A percentile compares a stretch with the other conserved stretches of the same genome.
These are phyloP conservation scores for Aspergillus tubingensis DNA, from an alignment of 2,329 filamentous ascomycete genomes.

Conservation along the genomic window DNA sequence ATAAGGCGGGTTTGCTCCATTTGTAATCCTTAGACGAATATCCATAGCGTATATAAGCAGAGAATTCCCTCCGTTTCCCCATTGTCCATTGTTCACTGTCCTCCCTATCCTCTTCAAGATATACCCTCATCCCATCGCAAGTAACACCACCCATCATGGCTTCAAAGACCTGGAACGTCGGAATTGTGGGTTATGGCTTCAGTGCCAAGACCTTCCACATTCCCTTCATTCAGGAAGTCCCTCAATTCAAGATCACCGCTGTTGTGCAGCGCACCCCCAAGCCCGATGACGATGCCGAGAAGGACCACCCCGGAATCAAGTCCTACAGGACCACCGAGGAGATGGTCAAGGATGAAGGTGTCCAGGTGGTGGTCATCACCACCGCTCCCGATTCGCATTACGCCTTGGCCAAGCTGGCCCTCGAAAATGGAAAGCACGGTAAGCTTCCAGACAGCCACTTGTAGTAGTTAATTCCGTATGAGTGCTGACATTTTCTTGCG, in stretches of 20 bases:
- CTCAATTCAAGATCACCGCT: conserved; percentile 68
- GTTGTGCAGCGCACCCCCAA: conserved; percentile 74
- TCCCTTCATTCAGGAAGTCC: conserved; percentile 68
- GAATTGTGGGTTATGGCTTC: conserved; percentile 62
- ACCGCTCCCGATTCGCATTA: conserved; percentile 74
- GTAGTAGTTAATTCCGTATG: neutral
- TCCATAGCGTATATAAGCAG: conserved; percentile 12
- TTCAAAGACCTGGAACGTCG: conserved; percentile 56
- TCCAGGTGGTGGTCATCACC: conserved; percentile 71
- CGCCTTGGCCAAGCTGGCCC: conserved; percentile 62
- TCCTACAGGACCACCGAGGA: conserved; percentile 64
- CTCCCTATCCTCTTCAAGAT: neutral
- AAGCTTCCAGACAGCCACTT: neutral
- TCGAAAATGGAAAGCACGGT: conserved; percentile 71
- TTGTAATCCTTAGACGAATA: neutral
- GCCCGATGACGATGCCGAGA: conserved; percentile 64
- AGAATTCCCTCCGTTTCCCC: neutral
- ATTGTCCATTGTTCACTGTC: neutral
- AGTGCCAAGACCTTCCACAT: conserved; percentile 82
- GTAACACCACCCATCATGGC: conserved; percentile 33
- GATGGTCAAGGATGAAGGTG: conserved; percentile 64
- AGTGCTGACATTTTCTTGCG: neutral
- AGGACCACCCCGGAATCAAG: conserved; percentile 66
- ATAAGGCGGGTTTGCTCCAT: neutral
- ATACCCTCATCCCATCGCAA: conserved; percentile 23